These are phyloP conservation scores for Sporothrix euskadiensis DNA, from an alignment of 2,329 filamentous ascomycete species.

Conservation along the genomic window DNA sequence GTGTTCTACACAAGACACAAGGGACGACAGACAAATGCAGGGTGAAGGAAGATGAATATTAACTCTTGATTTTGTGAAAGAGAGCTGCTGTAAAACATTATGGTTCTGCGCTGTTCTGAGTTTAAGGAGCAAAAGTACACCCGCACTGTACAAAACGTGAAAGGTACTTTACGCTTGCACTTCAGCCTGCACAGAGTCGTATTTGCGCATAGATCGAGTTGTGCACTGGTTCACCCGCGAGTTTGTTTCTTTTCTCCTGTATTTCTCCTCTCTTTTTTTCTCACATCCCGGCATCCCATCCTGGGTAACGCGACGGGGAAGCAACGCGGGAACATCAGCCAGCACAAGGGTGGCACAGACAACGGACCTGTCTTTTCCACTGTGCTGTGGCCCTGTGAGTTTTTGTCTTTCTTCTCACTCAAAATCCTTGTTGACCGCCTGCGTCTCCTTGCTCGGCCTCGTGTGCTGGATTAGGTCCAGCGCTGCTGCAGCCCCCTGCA, in stretches of 20 bases:
- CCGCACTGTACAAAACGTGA: not conserved
- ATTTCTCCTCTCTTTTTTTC: not conserved
- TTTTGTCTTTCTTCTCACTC: not conserved
- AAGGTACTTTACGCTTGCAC: not conserved
- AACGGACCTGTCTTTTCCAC: not conserved
- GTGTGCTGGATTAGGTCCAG: not conserved
- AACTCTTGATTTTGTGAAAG: not conserved
- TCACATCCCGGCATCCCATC: not conserved
- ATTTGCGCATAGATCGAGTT: slow-evolving; percentile 17
- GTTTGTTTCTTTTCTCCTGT: not conserved
- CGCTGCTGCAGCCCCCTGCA: slow-evolving; percentile 13
- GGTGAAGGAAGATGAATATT: not conserved
- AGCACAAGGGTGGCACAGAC: slow-evolving; percentile 17
- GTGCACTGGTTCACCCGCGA: not conserved
- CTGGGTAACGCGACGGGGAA: slow-evolving; percentile 7
- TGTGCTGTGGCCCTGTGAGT: not conserved
- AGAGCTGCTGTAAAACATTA: not conserved
- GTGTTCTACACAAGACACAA: not conserved
- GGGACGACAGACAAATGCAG: not conserved
- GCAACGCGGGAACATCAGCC: not conserved
- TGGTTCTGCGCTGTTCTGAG: not conserved
- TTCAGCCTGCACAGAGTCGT: not conserved
- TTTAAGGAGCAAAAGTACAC: not conserved
- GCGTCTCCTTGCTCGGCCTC: not conserved
- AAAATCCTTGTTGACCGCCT: not conserved